These are phyloP conservation scores for Fusarium austroafricanum DNA, from an alignment of 2,329 filamentous ascomycete species.

Conservation along the genomic window DNA sequence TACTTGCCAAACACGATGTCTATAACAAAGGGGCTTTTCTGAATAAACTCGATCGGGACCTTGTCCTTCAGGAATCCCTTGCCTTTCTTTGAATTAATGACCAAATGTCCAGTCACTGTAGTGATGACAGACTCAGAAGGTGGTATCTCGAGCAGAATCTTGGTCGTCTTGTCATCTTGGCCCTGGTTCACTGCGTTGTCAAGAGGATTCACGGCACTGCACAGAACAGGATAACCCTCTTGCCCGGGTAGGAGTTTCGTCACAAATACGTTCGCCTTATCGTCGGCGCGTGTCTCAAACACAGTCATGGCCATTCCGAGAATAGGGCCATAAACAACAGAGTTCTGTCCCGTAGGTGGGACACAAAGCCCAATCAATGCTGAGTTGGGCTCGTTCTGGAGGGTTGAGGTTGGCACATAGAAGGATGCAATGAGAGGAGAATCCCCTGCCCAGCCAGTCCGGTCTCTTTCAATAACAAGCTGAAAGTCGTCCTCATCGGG, in stretches of 20 bases:
- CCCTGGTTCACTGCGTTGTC: constrained; percentile 30
- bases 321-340: constrained; percentile 37
- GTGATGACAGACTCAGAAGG: constrained; percentile 46
- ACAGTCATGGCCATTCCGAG: constrained; percentile 48
- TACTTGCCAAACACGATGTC: constrained; percentile 54
- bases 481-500: constrained; percentile 48
- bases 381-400: constrained; percentile 51
- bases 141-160: constrained; percentile 49
- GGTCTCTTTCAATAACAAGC: constrained; percentile 51
- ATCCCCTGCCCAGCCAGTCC: constrained; percentile 51
- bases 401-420: constrained; percentile 51
- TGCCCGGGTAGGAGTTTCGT: constrained; percentile 54
- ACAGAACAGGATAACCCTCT: constrained; percentile 42
- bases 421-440: constrained; percentile 57
- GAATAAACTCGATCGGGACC: constrained; percentile 51
- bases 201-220: constrained; percentile 40
- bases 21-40: constrained; percentile 55
- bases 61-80: constrained; percentile 54
- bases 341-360: constrained; percentile 41
- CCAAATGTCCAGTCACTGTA: constrained; percentile 55
- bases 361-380: constrained; percentile 51
- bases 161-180: constrained; percentile 36
- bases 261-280: constrained; percentile 51
- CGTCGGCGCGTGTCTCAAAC: constrained; percentile 48
- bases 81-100: constrained; percentile 52